A percentile compares a stretch with the other conserved stretches of the same genome.
phyloP scores from a whole-genome alignment of 1,139 yeast genomes.

The Taphrina communis region DNA sequence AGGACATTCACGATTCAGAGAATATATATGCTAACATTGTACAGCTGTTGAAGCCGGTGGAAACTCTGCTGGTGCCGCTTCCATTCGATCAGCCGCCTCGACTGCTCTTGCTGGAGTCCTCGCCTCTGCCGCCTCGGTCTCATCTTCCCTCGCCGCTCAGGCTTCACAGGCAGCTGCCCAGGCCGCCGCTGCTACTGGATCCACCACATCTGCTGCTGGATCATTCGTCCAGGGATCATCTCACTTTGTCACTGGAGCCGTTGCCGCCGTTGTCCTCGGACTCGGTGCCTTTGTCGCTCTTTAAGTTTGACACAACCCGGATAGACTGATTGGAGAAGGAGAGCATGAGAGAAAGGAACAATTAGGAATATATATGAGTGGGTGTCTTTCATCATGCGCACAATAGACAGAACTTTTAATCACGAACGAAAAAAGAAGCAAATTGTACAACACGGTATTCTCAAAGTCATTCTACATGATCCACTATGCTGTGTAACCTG shows the following conservation, averaged over 20 bases:
- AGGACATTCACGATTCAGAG: no score
- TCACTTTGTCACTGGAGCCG: slow-evolving; percentile 30
- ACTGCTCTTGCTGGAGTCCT: slow-evolving; percentile 35
- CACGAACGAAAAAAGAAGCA: not conserved
- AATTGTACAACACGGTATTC: slow-evolving; percentile 6
- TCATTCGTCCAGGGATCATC: slow-evolving; percentile 6
- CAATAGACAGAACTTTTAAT: slow-evolving; percentile 6
- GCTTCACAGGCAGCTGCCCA: slow-evolving; percentile 34
- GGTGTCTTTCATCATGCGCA: not conserved
- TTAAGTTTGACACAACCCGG: slow-evolving; percentile 3
- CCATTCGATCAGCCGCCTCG: slow-evolving; percentile 38
- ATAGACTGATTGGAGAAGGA: not conserved
- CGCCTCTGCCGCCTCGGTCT: slow-evolving; percentile 32
- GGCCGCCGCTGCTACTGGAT: slow-evolving; percentile 30
- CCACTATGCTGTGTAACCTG: not conserved
- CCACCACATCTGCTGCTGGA: slow-evolving; percentile 21
- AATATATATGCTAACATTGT: not conserved
- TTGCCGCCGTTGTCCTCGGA: slow-evolving; percentile 36
- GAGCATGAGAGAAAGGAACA: not conserved
- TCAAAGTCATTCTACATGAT: not conserved
- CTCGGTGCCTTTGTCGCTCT: slow-evolving; percentile 39
- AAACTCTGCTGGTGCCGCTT: slow-evolving; percentile 26
- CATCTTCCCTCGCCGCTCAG: slow-evolving; percentile 30
- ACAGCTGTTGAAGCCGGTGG: slow-evolving; percentile 30
- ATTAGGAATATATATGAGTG: not conserved